A percentile compares a stretch with the other conserved stretches of the same genome.
phyloP scores from a whole-genome alignment of 1,139 yeast genomes.

The Sugiyamaella japonica region DNA sequence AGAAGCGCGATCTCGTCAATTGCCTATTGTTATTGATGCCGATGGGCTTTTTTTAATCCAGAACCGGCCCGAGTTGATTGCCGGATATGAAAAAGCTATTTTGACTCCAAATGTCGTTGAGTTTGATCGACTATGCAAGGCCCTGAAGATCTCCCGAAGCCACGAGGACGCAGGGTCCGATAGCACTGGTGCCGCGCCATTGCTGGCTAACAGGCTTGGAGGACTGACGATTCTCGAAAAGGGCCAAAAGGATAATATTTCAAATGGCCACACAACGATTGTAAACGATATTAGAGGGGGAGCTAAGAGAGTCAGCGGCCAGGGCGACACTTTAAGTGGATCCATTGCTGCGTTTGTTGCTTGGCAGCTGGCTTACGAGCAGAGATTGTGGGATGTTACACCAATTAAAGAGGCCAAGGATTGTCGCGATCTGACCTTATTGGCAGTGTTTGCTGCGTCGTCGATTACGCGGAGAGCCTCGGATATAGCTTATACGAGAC shows the following conservation, averaged over 20 bases:
- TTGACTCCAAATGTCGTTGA: constrained; percentile 91
- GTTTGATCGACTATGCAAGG: constrained; percentile 57
- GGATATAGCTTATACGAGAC: constrained; percentile 58
- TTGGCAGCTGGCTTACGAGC: constrained; percentile 62
- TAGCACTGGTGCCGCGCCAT: constrained; percentile 20
- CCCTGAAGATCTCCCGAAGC: constrained; percentile 5
- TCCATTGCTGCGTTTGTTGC: constrained; percentile 66
- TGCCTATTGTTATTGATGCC: constrained; percentile 84
- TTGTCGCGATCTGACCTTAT: constrained; percentile 46
- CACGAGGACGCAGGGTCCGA: constrained; percentile 22
- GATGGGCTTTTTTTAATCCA: constrained; percentile 74
- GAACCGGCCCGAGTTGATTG: constrained; percentile 53
- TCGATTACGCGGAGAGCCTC: constrained; percentile 67
- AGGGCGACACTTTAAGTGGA: constrained; percentile 81
- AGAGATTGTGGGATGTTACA: constrained; percentile 52
- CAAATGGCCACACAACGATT: constrained; percentile 43
- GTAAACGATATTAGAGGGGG: constrained; percentile 54
- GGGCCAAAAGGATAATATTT: constrained; percentile 66
- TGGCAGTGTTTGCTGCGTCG: constrained; percentile 78
- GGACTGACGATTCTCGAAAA: constrained; percentile 70
- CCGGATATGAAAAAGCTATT: constrained; percentile 56
- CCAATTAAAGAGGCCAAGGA: constrained; percentile 26
- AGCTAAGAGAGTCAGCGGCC: constrained; percentile 77
- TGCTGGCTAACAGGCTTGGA: constrained; percentile 57
- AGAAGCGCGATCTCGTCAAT: constrained; percentile 51